Conservation (phyloP, 2,329 filamentous ascomycete genomes). For the Fusarium oligoseptatum region DNA sequence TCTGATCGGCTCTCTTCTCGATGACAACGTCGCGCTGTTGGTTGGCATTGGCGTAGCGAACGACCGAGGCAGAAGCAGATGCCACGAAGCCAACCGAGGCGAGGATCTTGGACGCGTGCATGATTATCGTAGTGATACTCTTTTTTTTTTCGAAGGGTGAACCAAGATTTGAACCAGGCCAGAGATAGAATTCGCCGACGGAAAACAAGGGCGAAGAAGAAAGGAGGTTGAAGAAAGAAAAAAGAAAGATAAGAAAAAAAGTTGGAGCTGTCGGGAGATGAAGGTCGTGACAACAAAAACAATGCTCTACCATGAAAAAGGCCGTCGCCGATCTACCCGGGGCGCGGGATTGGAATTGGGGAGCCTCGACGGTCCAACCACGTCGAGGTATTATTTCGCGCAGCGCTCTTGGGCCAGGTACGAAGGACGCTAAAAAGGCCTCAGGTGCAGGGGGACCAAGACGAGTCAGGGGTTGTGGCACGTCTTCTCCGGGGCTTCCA, state of each 20-base stretch:
- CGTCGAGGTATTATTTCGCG: conserved; percentile 38
- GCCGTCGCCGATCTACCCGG: conserved; percentile 32
- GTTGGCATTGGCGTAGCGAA: conserved; percentile 34
- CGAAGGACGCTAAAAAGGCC: conserved; percentile 9
- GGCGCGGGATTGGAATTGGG: conserved; percentile 27
- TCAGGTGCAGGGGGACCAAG: conserved; percentile 6
- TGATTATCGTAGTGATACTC: conserved; percentile 29
- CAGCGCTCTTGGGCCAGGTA: conserved; percentile 4
- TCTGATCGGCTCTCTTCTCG: conserved; percentile 50
- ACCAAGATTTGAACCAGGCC: background rate
- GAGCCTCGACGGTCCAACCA: conserved; percentile 34
- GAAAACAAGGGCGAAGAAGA: conserved; percentile 29
- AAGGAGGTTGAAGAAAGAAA: conserved; percentile 6
- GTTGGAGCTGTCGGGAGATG: conserved; percentile 22
- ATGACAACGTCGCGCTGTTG: conserved; percentile 32
- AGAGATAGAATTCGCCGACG: conserved; percentile 24
- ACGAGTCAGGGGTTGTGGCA: conserved; percentile 21
- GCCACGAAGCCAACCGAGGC: conserved; percentile 50
- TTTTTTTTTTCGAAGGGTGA: background rate
- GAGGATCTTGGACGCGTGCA: conserved; percentile 51
- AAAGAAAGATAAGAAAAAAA: conserved; percentile 1
- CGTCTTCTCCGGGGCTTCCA: conserved; percentile 25
- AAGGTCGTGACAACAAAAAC: conserved; percentile 26
- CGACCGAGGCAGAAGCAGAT: conserved; percentile 40
- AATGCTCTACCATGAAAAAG: background rate